These are phyloP conservation scores for Entamoeba dispar DNA, from an alignment of 208 protist genomes.

Conservation along the genomic window DNA sequence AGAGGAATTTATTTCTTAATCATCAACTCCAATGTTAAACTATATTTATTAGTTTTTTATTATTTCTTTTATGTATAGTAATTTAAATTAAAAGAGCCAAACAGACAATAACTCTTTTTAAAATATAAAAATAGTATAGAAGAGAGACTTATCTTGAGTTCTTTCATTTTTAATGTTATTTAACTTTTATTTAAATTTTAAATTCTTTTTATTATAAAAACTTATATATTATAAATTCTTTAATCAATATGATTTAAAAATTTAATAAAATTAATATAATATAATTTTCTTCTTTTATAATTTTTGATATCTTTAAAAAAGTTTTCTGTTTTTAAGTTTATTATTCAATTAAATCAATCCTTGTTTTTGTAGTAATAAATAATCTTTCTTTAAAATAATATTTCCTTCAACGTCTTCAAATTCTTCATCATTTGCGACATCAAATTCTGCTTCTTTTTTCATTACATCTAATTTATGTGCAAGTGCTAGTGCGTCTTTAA, in stretches of 20 bases:
- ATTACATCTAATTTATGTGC: neutral
- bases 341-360: neutral
- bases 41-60: too few relatives aligned
- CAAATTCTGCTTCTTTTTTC: neutral
- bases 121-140: too few relatives aligned
- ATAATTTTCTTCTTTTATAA: neutral
- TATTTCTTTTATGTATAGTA: too few relatives aligned
- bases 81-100: too few relatives aligned
- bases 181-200: too few relatives aligned
- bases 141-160: too few relatives aligned
- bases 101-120: too few relatives aligned
- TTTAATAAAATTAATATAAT: neutral
- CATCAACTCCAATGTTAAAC: too few relatives aligned
- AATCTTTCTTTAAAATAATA: conserved; percentile 1
- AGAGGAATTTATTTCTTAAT: too few relatives aligned
- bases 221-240: neutral
- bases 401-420: conserved; percentile 3
- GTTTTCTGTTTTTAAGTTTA: neutral
- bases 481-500: neutral
- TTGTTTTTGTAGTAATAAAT: neutral
- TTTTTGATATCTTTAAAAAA: neutral
- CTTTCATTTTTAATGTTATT: too few relatives aligned
- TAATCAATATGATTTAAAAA: neutral
- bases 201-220: neutral
- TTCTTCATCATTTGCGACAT: neutral